Percentiles rank a stretch among this genome's conserved stretches.
These are phyloP conservation scores for Eutrema salsugineum DNA, from an alignment of 441 rosid species.

Conservation along the genomic window DNA sequence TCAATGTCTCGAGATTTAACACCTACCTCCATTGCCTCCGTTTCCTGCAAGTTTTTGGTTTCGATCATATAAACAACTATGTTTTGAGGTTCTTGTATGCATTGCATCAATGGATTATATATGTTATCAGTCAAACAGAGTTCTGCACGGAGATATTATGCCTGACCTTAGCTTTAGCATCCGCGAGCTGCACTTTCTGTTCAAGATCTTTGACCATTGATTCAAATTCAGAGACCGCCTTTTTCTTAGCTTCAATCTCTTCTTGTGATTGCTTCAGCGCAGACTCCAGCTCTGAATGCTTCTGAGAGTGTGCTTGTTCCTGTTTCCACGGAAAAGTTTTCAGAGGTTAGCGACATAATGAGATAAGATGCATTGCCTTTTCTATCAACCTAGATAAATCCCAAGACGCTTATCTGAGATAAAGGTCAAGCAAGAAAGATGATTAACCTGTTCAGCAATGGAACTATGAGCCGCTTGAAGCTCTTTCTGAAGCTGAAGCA, in stretches of 20 bases:
- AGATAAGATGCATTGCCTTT: neutral
- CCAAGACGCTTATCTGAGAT: neutral
- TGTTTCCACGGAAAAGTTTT: constrained; percentile 31
- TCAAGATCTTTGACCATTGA: constrained; percentile 62
- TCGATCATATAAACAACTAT: neutral
- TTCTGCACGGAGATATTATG: neutral
- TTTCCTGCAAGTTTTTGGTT: constrained; percentile 43
- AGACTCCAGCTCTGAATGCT: constrained; percentile 53
- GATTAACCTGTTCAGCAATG: constrained; percentile 49
- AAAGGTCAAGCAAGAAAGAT: neutral
- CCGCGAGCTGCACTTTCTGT: constrained; percentile 61
- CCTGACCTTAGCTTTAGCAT: constrained; percentile 69
- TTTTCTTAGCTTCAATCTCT: constrained; percentile 69
- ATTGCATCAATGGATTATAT: neutral
- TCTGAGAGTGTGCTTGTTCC: constrained; percentile 50
- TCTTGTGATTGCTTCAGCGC: constrained; percentile 57
- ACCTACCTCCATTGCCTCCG: constrained; percentile 63
- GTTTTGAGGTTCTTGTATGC: neutral
- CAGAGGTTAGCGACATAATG: constrained; percentile 11
- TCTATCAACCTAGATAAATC: neutral
- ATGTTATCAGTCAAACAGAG: neutral
- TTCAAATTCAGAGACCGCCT: constrained; percentile 48
- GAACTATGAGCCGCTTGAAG: constrained; percentile 43
- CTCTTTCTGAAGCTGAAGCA: constrained; percentile 56
- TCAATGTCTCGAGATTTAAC: constrained; percentile 82